A percentile compares a stretch with the other conserved stretches of the same genome.
These are phyloP conservation scores for Paxillus involutus DNA, from an alignment of 768 basidiomycete species.

Conservation along the genomic window DNA sequence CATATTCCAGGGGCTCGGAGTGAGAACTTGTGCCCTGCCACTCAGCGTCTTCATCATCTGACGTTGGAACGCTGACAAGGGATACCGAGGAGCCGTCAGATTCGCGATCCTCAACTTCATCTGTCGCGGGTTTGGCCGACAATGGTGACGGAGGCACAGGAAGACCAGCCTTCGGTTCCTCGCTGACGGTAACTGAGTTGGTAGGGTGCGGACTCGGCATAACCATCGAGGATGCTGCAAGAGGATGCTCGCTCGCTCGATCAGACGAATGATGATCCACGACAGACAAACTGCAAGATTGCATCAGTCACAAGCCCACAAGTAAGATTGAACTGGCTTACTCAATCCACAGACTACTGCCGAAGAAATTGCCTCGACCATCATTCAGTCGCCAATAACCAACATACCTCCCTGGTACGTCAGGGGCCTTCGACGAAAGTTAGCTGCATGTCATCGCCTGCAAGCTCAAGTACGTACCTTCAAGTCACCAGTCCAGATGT, in stretches of 20 bases:
- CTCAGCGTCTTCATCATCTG: conserved; percentile 50
- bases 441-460: background rate
- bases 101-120: conserved; percentile 33
- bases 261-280: conserved; percentile 43
- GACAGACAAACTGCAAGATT: conserved; percentile 59
- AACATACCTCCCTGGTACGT: conserved; percentile 67
- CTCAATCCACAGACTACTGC: conserved; percentile 76
- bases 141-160: conserved; percentile 9
- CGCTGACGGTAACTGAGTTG: conserved; percentile 11
- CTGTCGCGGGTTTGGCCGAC: conserved; percentile 37
- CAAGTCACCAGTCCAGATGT: conserved; percentile 72
- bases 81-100: conserved; percentile 53
- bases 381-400: conserved; percentile 76
- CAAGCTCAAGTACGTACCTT: conserved; percentile 46
- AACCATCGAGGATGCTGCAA: conserved; percentile 65
- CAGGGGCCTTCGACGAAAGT: conserved; percentile 56
- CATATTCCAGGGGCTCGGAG: conserved; percentile 55
- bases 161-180: conserved; percentile 5
- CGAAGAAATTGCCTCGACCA: conserved; percentile 59
- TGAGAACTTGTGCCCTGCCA: conserved; percentile 59
- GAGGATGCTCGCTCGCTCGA: conserved; percentile 43
- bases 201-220: conserved; percentile 50
- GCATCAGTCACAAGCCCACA: background rate
- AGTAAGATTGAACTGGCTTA: conserved; percentile 37
- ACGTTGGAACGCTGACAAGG: conserved; percentile 60